phyloP scores from a whole-genome alignment of 768 basidiomycete genomes.

The Lactifluus echinatus region DNA sequence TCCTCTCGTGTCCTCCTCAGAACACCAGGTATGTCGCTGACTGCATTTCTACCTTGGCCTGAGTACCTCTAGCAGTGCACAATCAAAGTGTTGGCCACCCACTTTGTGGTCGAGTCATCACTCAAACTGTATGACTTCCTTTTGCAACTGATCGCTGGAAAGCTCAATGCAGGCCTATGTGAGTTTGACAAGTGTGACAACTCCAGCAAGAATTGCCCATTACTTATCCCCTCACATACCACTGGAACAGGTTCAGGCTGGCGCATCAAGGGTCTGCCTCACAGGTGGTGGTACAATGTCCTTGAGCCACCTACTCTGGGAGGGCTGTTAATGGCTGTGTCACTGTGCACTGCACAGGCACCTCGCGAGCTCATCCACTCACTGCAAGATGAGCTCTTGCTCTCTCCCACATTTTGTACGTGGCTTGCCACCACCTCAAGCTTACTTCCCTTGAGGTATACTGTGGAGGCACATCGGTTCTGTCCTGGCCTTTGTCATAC shows the following conservation, averaged over 20 bases:
- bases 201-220: conserved; percentile 40
- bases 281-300: conserved; percentile 87
- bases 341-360: conserved; percentile 45
- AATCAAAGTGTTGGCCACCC: conserved; percentile 65
- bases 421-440: conserved; percentile 73
- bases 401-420: conserved; percentile 77
- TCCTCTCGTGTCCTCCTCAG: too few species aligned
- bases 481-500: conserved; percentile 93
- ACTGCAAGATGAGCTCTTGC: conserved; percentile 71
- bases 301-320: conserved; percentile 33
- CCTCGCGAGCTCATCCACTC: conserved; percentile 51
- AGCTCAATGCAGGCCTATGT: conserved; percentile 56
- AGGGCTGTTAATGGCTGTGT: conserved; percentile 37
- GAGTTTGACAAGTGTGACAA: conserved; percentile 59
- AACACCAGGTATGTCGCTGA: too few species aligned
- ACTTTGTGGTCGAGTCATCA: conserved; percentile 81
- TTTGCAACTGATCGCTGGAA: conserved; percentile 50
- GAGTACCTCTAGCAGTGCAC: conserved; percentile 81
- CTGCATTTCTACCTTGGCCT: too few species aligned
- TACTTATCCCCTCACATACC: conserved; percentile 55
- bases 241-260: conserved; percentile 53
- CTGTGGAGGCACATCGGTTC: conserved; percentile 79
- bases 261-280: conserved; percentile 78
- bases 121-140: conserved; percentile 89
- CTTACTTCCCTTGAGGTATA: conserved; percentile 62